Percentiles rank a stretch among this genome's conserved stretches.
These are phyloP conservation scores for Phytopythium vexans DNA, from an alignment of 352 stramenopile species.

Conservation along the genomic window DNA sequence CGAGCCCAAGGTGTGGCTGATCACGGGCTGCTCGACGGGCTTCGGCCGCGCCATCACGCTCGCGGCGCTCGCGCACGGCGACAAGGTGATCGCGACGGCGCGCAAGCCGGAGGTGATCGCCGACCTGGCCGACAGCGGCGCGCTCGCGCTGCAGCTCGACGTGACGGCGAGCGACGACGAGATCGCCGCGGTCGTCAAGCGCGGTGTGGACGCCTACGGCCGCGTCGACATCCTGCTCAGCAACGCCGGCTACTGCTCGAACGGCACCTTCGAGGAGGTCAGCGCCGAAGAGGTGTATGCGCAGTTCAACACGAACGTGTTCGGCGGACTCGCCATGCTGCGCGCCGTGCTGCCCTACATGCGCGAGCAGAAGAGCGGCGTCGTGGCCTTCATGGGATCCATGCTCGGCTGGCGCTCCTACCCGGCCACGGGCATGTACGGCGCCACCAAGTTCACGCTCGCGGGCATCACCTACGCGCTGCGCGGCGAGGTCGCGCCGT, in stretches of 20 bases:
- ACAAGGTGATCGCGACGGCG: slow-evolving; percentile 15
- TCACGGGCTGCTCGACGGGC: slow-evolving; percentile 38
- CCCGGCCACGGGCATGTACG: slow-evolving; percentile 18
- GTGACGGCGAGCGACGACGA: slow-evolving; percentile 11
- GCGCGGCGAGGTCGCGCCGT: slow-evolving; percentile 15
- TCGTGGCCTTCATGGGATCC: slow-evolving; percentile 29
- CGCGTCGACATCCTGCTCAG: slow-evolving; percentile 13
- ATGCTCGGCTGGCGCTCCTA: slow-evolving; percentile 12
- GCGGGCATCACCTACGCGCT: slow-evolving; percentile 22
- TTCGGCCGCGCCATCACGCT: slow-evolving; percentile 21
- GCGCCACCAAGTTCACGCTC: slow-evolving; percentile 23
- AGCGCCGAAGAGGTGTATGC: slow-evolving; percentile 16
- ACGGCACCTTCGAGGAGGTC: slow-evolving; percentile 12
- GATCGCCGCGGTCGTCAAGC: slow-evolving; percentile 1
- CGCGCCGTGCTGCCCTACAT: slow-evolving; percentile 27
- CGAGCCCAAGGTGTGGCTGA: slow-evolving; percentile 29
- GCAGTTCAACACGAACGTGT: slow-evolving; percentile 31
- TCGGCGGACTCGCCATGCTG: slow-evolving; percentile 17
- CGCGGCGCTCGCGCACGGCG: slow-evolving; percentile 8
- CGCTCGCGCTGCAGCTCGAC: slow-evolving; percentile 8
- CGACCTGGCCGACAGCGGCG: slow-evolving; percentile 5
- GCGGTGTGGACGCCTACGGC: slow-evolving; percentile 4
- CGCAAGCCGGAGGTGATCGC: slow-evolving; percentile 6
- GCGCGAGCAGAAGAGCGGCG: slow-evolving; percentile 21
- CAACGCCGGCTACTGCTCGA: slow-evolving; percentile 9